Conservation (phyloP, 2,329 filamentous ascomycete genomes). For the Aspergillus unguis region DNA sequence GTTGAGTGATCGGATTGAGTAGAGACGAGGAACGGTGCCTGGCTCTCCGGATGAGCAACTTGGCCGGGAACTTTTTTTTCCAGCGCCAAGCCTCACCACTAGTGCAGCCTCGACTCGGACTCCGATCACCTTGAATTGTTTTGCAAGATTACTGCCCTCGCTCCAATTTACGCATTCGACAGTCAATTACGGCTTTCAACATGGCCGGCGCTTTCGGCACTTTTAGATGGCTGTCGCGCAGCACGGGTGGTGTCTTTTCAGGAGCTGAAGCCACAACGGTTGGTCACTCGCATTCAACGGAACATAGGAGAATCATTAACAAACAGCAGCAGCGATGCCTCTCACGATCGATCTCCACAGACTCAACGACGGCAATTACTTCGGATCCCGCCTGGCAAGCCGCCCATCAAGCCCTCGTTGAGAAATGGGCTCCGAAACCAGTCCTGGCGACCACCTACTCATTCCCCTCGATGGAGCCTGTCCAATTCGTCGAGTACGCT, state of each 20-base stretch:
- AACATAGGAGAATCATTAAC: neutral
- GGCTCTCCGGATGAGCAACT: constrained; percentile 15
- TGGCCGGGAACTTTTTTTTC: constrained; percentile 38
- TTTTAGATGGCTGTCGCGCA: constrained; percentile 38
- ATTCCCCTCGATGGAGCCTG: constrained; percentile 86
- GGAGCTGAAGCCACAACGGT: constrained; percentile 37
- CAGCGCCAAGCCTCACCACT: constrained; percentile 34
- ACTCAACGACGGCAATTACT: constrained; percentile 28
- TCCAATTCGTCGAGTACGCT: constrained; percentile 72
- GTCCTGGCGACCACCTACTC: constrained; percentile 82
- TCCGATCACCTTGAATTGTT: neutral
- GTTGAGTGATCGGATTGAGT: constrained; percentile 3
- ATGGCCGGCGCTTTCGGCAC: constrained; percentile 39
- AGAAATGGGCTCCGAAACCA: constrained; percentile 46
- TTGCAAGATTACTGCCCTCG: too few relatives aligned
- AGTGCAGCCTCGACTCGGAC: constrained; percentile 33
- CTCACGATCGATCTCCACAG: constrained; percentile 50
- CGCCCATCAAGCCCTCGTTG: constrained; percentile 26
- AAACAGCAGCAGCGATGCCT: constrained; percentile 42
- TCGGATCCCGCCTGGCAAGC: too few relatives aligned
- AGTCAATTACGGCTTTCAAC: too few relatives aligned
- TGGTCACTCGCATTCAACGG: constrained; percentile 7
- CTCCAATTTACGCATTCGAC: too few relatives aligned
- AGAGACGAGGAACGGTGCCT: constrained; percentile 14
- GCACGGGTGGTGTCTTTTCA: constrained; percentile 33